Evolutionary conservation across 495 filamentous ascomycete species (phyloP).

Genomic region (Xylaria sp.): DNA sequence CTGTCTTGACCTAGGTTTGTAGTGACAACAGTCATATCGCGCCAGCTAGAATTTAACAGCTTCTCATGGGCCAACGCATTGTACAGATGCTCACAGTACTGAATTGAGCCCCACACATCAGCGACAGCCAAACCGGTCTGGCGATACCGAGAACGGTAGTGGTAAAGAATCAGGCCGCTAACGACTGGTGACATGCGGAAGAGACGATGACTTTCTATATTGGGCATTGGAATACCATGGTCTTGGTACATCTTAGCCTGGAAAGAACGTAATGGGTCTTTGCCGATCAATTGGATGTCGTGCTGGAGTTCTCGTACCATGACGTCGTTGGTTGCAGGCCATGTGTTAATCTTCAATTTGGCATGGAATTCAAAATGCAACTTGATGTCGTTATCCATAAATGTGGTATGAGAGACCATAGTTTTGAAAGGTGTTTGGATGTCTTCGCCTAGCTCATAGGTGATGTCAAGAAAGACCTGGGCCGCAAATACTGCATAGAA

Average conservation of each 20-base stretch:
- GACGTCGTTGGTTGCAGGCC: conserved; percentile 42
- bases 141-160: conserved; percentile 35
- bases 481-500: conserved; percentile 47
- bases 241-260: conserved; percentile 9
- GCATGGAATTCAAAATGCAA: conserved; percentile 46
- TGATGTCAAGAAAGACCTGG: conserved; percentile 51
- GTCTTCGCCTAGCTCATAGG: conserved; percentile 38
- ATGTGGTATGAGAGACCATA: conserved; percentile 27
- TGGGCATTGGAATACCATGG: background rate
- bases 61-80: conserved; percentile 43
- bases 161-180: conserved; percentile 44
- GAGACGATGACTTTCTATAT: conserved; percentile 35
- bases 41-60: conserved; percentile 37
- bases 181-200: conserved; percentile 42
- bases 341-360: conserved; percentile 41
- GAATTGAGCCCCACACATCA: conserved; percentile 47
- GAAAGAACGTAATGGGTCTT: conserved; percentile 27
- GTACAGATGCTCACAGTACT: conserved; percentile 46
- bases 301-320: conserved; percentile 29
- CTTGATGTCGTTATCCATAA: conserved; percentile 37
- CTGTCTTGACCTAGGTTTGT: conserved; percentile 32
- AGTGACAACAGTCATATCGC: conserved; percentile 46
- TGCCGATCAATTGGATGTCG: conserved; percentile 31
- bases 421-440: conserved; percentile 27
- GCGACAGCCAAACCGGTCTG: conserved; percentile 39